These are phyloP conservation scores for Hemileccinum rubropunctum DNA, from an alignment of 768 basidiomycete genomes.

Conservation along the genomic window DNA sequence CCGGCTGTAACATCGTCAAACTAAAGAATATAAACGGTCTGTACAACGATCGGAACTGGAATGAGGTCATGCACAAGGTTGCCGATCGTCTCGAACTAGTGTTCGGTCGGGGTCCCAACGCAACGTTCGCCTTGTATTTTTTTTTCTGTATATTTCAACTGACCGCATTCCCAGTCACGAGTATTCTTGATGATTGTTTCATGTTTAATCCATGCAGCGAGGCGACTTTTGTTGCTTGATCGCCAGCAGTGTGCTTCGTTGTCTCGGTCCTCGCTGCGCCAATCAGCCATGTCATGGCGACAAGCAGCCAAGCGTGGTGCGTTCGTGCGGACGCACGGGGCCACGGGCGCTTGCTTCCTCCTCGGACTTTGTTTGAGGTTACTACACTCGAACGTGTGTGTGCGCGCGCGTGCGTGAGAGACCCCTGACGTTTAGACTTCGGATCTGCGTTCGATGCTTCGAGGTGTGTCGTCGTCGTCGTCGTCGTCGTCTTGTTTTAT, in stretches of 20 bases:
- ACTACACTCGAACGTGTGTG: no score
- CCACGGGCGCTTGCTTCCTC: no score
- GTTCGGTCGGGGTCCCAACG: neutral
- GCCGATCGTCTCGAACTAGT: neutral
- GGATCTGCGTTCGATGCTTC: neutral
- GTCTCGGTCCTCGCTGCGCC: no score
- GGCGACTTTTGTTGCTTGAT: no score
- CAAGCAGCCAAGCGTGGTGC: no score
- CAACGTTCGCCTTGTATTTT: neutral
- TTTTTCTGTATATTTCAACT: neutral
- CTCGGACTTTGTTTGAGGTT: neutral
- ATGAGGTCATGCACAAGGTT: neutral
- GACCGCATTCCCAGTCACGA: neutral
- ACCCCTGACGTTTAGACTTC: neutral
- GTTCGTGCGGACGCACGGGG: no score
- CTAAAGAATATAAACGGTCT: no score
- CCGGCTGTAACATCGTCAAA: neutral
- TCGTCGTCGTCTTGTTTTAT: neutral
- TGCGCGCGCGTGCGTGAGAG: neutral
- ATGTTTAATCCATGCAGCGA: neutral
- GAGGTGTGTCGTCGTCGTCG: constrained; percentile 4
- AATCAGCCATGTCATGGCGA: no score
- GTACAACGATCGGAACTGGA: constrained; percentile 11
- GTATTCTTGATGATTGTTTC: neutral
- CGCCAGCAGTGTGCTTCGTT: neutral